Evolutionary conservation across 1,284 basidiomycete species (phyloP).

Genomic region (Sanghuangporus baumii): DNA sequence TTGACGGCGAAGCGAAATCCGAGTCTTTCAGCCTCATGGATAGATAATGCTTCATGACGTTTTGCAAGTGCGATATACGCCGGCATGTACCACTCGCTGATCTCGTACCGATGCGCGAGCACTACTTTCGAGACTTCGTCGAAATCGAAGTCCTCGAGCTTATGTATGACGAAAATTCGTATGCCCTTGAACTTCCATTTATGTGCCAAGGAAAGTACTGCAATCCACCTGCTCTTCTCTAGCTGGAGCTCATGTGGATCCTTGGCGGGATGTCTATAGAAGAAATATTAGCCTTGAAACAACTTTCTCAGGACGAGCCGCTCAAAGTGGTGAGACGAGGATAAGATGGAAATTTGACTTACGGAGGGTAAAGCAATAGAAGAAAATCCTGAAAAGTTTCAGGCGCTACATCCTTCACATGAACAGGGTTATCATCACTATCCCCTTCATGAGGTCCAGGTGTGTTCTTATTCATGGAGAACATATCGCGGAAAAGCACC

Average conservation of each 20-base stretch:
- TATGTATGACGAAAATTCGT: neutral
- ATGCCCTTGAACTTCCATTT: constrained; percentile 8
- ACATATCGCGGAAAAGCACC: constrained; percentile 12
- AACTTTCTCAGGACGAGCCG: neutral
- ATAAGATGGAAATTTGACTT: neutral
- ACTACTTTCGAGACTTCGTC: neutral
- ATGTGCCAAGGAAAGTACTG: neutral
- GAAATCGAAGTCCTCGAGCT: neutral
- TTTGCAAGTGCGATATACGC: constrained; percentile 5
- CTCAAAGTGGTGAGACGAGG: no score
- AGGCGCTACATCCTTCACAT: constrained; percentile 1
- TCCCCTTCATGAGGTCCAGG: neutral
- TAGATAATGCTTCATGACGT: neutral
- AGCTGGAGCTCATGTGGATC: neutral
- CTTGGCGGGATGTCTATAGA: neutral
- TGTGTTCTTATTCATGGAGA: neutral
- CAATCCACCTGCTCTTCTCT: neutral
- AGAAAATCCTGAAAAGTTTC: constrained; percentile 3
- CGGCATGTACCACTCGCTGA: neutral
- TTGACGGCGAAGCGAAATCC: neutral
- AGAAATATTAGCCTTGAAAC: neutral
- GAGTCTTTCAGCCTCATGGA: neutral
- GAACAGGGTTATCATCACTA: constrained; percentile 8
- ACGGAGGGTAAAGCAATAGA: constrained; percentile 5
- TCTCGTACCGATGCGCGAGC: constrained; percentile 2